Base-by-base conservation (phyloP, 169 alveolate genomes). In the Eimeria tenella region DNA sequence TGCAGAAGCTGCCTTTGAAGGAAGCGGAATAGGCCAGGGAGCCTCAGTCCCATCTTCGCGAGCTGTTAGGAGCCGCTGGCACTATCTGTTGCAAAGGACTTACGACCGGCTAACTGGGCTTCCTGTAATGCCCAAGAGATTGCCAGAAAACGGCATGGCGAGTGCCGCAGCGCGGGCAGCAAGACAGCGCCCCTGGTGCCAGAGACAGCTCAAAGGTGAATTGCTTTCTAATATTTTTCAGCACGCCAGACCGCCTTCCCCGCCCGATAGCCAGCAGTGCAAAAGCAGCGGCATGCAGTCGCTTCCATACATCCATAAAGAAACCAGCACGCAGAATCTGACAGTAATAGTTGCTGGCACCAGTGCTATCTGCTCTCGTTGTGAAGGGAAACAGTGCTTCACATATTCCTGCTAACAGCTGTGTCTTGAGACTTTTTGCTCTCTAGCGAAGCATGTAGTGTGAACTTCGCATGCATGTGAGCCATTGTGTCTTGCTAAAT, bases 111-210 rank as follows among this genome's bases (percentile, higher is more conserved):
- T 11, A 5, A 79, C 88, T 3, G 71, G 71, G 4, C 88, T 79
- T n/a, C 88, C 68, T 5, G 25, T 79, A 8, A 55, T 79, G 0
- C 49, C 49, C 88, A 79, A 55, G 31, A 15, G 88, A 21, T 1
- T 52, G 42, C 88, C 88, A 8, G 71, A 79, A 53, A 79, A 79
- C n/a, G 70, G 52, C 62, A 79, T 50, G 11, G 88, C 88, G 5
- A 79, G 88, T 79, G 88, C 88, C 15, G 88, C 71, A 6, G 88
- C 88, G 11, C 31, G 88, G 10, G n/a, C 88, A 13, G 88, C 88
- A 4, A 50, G 71, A 9, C 88, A 79, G 71, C 49, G 88, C 10
- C 71, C 88, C 53, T 79, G 88, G 88, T 79, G 88, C 31, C 88
- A 79, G 19, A 8, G 50, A 9, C 88, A 79, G 11, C 68, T 79